Evolutionary conservation across 139 green algal genomes (phyloP), one percentile per base, ranked within the genome.

Genomic region (Coelastrella sp.): DNA sequence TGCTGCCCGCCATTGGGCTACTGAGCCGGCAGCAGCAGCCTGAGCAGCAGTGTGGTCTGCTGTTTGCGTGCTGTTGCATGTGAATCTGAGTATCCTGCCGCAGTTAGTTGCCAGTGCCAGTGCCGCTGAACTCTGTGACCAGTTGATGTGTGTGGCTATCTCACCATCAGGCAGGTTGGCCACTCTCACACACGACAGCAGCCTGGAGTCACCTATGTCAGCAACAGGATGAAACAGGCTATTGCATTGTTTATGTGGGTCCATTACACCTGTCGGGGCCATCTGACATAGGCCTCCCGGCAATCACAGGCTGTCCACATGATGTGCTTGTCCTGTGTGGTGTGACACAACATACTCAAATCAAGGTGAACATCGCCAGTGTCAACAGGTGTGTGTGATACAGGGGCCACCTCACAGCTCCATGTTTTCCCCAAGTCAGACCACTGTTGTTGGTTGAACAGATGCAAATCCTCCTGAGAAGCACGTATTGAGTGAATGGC

Each of bases 11-110:
- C 82, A 65, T 20, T 78, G 82, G 15, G 4, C 63, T 22, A 12
- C 81, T 12, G 61, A 14, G 35, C 17, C 35, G 35, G 78, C 49
- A 65, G 35, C 78, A 27, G 78, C 74, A 81, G 74, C 24, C 74
- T 58, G 15, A 7, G 24, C 25, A 81, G 74, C 24, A 10, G 0
- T 49, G 3, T 49, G 35, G 35, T 49, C 35, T 49, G 35, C 35
- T 49, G 35, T 49, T 1, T 49, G 35, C 35, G 3, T 87, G 82
- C 19, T 74, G 59, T 59, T 87, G 82, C 57, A 60, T 57, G 61
- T 90, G 59, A 72, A 91, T 12, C 78, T 59, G 49, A 91, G 56
- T n/a, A 91, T 7, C 20, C 80, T 57, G 0, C 88, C 80, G 4
- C 24, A 19, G 78, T 24, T 79, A 20, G 80, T 88, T 58, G 80